Base-by-base conservation (phyloP, 768 basidiomycete species). In the Podaxis sp. region DNA sequence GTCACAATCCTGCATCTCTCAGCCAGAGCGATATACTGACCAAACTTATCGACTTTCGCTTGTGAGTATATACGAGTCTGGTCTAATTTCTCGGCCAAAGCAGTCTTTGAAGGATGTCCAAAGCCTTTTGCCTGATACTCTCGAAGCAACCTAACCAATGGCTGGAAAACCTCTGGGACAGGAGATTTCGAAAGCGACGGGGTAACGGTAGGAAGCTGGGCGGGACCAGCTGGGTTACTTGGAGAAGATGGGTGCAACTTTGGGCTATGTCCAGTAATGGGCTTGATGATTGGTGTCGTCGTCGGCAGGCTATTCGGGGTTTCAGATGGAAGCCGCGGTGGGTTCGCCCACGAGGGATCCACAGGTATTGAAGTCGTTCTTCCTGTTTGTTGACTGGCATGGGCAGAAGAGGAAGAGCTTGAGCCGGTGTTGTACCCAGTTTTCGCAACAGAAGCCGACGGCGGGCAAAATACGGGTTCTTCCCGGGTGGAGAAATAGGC, bases 31-130 rank as follows among this genome's bases (percentile, higher is more conserved):
- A 73, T 56, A 64, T 84, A 85, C 46, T 79, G 74, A 17, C 70
- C 70, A 64, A 84, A 82, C 25, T 68, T 76, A 5, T 73, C 29
- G 4, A 77, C 79, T 1, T 80, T 78, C 9, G 78, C 81, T 37
- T 68, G 68, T 66, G 69, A 66, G 57, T 82, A 83, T 2, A 76
- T 68, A 33, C 64, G 66, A 55, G 68, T 71, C 37, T 67, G 64
- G 13, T 69, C 64, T 11, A 85, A 64, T 33, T 69, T 66, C 27
- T 68, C 40, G 9, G 75, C 78, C 9, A 85, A 61, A 0, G 51
- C n/a, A 25, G 79, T 79, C 60, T 82, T 77, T 8, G 76, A 69
- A 19, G 75, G 70, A n/a, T 66, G 66, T 15, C 53, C n/a, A 37
- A 65, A 55, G 1, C 80, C 81, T 22, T 74, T 73, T 8, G 63